Evolutionary conservation across 768 basidiomycete species (phyloP).

Genomic region (Psilocybe cubensis): DNA sequence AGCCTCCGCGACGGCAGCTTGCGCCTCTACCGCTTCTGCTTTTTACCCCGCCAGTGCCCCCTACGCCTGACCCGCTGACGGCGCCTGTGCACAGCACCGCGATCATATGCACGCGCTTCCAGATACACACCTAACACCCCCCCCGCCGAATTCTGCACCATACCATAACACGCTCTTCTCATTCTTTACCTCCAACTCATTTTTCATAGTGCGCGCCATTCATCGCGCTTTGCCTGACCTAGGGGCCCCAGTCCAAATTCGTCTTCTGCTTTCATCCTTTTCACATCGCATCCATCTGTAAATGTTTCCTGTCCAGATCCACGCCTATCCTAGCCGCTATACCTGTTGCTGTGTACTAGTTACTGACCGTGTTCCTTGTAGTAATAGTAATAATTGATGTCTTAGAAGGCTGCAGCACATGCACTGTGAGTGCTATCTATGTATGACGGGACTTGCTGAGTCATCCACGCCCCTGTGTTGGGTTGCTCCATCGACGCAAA

Average conservation of each 20-base stretch:
- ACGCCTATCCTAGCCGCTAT: too few species aligned
- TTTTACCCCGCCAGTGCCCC: conserved; percentile 18
- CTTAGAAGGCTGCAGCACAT: neutral
- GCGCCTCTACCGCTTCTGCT: conserved; percentile 28
- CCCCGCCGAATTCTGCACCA: too few species aligned
- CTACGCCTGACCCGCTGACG: conserved; percentile 17
- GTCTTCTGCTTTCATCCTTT: too few species aligned
- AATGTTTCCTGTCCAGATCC: too few species aligned
- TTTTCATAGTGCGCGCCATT: too few species aligned
- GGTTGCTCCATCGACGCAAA: neutral
- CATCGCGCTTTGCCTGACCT: too few species aligned
- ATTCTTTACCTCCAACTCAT: too few species aligned
- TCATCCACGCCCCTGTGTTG: conserved; percentile 4
- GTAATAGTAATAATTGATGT: neutral
- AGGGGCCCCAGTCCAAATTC: too few species aligned
- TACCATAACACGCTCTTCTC: too few species aligned
- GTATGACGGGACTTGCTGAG: neutral
- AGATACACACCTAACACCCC: conserved; percentile 20
- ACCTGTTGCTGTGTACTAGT: neutral
- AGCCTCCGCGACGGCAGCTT: conserved; percentile 21
- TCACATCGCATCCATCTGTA: too few species aligned
- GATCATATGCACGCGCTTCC: conserved; percentile 37
- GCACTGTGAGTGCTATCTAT: neutral
- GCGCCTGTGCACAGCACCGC: conserved; percentile 22
- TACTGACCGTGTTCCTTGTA: neutral